These are phyloP conservation scores for Cyberlindnera euphorbiiphila DNA, from an alignment of 805 yeast species.

Conservation along the genomic window DNA sequence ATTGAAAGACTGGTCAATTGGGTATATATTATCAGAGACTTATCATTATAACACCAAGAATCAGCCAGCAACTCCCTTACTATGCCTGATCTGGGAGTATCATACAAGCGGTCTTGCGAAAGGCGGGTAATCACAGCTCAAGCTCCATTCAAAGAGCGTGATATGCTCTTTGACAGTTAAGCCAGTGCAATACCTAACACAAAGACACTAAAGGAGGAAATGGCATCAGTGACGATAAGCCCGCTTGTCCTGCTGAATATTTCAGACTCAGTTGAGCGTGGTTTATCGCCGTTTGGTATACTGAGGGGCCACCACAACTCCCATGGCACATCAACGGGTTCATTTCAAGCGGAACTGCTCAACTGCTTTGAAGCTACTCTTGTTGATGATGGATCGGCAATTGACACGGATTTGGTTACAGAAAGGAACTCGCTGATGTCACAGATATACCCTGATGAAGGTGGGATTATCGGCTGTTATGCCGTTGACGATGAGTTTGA, in stretches of 20 bases:
- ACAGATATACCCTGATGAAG: slow-evolving; percentile 18
- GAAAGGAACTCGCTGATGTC: slow-evolving; percentile 14
- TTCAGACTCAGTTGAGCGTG: slow-evolving; percentile 15
- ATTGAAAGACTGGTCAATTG: no score
- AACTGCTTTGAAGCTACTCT: slow-evolving; percentile 16
- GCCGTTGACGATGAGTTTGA: slow-evolving; percentile 7
- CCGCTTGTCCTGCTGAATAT: slow-evolving; percentile 19
- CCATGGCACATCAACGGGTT: background rate
- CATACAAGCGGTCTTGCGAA: no score
- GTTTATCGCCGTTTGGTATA: slow-evolving; percentile 9
- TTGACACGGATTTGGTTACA: slow-evolving; percentile 3
- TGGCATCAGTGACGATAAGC: slow-evolving; percentile 2
- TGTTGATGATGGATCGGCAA: background rate
- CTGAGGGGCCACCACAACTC: slow-evolving; percentile 10
- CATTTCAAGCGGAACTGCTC: background rate
- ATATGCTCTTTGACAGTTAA: no score
- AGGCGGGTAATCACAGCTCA: no score
- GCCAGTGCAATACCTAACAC: no score
- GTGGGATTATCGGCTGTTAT: slow-evolving; percentile 14
- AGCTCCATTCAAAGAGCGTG: no score
- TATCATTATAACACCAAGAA: no score
- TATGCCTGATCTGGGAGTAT: no score
- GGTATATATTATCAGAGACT: no score
- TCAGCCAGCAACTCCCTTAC: no score
- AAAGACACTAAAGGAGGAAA: no score